These are phyloP conservation scores for Voacanga thouarsii DNA, from an alignment of 257 asterid genomes.

Conservation along the genomic window DNA sequence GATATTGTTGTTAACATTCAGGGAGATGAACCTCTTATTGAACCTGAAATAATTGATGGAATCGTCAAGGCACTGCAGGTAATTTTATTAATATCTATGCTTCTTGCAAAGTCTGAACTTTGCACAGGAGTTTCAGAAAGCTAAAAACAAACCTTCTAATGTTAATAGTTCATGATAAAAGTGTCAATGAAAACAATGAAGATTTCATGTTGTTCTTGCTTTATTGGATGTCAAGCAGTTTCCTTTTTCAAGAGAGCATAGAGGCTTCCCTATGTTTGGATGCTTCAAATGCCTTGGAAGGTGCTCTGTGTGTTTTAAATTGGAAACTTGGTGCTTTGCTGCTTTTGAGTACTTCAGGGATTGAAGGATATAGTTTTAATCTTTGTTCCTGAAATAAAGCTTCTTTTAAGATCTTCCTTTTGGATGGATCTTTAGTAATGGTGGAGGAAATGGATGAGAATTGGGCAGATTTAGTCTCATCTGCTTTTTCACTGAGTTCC, in stretches of 20 bases:
- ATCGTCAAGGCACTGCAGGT: constrained; percentile 84
- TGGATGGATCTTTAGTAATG: neutral
- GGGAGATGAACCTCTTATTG: constrained; percentile 96
- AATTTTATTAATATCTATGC: constrained; percentile 5
- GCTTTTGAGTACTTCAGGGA: neutral
- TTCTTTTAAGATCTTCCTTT: neutral
- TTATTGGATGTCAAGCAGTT: neutral
- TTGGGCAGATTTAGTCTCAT: neutral
- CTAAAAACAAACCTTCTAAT: neutral
- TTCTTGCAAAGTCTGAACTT: neutral
- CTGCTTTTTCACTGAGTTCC: neutral
- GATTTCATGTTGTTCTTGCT: neutral
- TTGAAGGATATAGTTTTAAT: neutral
- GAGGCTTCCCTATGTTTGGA: neutral
- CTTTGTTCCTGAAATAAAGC: neutral
- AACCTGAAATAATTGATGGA: constrained; percentile 84
- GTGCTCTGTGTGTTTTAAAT: neutral
- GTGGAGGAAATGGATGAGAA: neutral
- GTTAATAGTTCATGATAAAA: neutral
- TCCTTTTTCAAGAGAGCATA: neutral
- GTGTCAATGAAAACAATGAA: neutral
- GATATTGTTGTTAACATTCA: constrained; percentile 88
- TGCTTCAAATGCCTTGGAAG: neutral
- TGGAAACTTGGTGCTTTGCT: neutral
- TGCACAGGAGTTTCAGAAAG: neutral